A percentile compares a stretch with the other conserved stretches of the same genome.
These are phyloP conservation scores for Cronartium ribicola DNA, from an alignment of 1,284 basidiomycete species.

Conservation along the genomic window DNA sequence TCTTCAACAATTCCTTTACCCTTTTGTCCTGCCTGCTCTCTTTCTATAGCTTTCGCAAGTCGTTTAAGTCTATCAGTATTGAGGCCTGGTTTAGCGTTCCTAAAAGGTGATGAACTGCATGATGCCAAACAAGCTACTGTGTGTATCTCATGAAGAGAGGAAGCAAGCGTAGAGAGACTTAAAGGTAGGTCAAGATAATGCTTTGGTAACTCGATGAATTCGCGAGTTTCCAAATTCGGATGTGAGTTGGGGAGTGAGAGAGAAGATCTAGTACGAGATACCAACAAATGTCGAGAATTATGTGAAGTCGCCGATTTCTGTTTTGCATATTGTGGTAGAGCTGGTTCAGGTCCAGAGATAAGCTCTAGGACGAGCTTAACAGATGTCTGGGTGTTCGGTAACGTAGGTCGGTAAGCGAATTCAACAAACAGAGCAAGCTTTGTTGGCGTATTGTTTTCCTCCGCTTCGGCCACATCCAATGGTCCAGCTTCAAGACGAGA, in stretches of 20 bases:
- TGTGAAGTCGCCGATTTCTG: not conserved
- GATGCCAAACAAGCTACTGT: slow-evolving; percentile 12
- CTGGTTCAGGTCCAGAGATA: not conserved
- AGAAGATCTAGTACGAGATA: not conserved
- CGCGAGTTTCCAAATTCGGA: not conserved
- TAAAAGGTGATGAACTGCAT: not conserved
- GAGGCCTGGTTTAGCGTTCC: not conserved
- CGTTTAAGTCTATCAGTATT: not conserved
- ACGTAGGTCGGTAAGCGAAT: not conserved
- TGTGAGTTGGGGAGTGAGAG: not conserved
- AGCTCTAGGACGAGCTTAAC: slow-evolving; percentile 26
- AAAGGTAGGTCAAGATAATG: slow-evolving; percentile 18
- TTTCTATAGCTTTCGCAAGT: not conserved
- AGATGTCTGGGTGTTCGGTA: not conserved
- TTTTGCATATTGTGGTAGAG: slow-evolving; percentile 9
- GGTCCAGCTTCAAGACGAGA: slow-evolving; percentile 33
- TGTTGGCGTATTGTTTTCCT: not conserved
- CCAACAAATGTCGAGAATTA: not conserved
- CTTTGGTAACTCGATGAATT: slow-evolving; percentile 21
- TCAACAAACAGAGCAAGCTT: slow-evolving; percentile 5
- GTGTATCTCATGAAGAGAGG: slow-evolving; percentile 20
- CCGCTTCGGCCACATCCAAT: slow-evolving; percentile 31
- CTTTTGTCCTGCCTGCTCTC: not conserved
- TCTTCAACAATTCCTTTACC: slow-evolving; percentile 10
- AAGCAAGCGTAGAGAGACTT: slow-evolving; percentile 9